Evolutionary conservation across 2,329 filamentous ascomycete species (phyloP).

Genomic region (Periconia digitata): DNA sequence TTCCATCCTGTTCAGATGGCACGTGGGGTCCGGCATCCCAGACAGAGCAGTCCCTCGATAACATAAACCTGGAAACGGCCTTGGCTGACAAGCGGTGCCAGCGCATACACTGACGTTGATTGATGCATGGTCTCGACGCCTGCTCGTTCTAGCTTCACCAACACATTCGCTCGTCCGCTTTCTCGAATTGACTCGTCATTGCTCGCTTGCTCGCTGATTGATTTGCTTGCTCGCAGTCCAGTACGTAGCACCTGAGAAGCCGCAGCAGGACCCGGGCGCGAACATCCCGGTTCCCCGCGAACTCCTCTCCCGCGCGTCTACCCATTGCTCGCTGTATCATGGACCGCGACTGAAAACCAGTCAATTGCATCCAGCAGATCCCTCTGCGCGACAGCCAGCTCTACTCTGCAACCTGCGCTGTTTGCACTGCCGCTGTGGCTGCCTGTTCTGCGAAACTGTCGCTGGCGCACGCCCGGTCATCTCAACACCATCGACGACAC

Average conservation of each 20-base stretch:
- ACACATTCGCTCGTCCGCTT: background rate
- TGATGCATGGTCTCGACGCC: background rate
- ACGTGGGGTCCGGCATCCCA: too few species aligned
- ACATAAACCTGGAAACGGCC: background rate
- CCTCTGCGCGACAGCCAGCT: conserved; percentile 3
- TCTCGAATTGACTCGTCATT: background rate
- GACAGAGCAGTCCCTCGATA: too few species aligned
- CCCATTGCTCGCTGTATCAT: conserved; percentile 5
- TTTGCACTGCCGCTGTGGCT: conserved; percentile 13
- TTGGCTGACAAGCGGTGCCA: background rate
- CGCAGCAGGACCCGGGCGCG: background rate
- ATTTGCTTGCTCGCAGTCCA: background rate
- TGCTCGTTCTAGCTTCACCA: background rate
- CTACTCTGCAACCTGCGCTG: conserved; percentile 3
- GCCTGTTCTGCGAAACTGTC: background rate
- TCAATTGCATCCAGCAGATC: conserved; percentile 5
- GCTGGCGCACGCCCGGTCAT: too few species aligned
- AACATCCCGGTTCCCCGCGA: background rate
- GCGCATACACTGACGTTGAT: background rate
- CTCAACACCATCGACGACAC: too few species aligned
- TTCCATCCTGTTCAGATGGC: too few species aligned
- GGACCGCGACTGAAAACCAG: conserved; percentile 5
- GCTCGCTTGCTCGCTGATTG: background rate
- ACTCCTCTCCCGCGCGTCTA: conserved; percentile 2
- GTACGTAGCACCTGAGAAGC: background rate